Evolutionary conservation across 805 yeast species (phyloP).

Genomic region (Ogataea nakhonphanomensis): DNA sequence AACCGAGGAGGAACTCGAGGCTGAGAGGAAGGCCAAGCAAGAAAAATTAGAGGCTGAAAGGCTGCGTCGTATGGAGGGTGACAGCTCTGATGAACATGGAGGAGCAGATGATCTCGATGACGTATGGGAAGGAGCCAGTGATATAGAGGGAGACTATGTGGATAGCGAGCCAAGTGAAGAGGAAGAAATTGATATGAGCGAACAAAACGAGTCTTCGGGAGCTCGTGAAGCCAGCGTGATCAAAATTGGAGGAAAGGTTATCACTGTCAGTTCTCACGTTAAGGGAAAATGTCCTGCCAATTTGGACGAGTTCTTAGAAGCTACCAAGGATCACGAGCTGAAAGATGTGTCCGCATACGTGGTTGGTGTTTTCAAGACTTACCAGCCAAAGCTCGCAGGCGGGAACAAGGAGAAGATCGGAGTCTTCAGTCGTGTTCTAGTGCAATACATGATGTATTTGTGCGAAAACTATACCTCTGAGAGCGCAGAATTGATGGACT

Average conservation of each 20-base stretch:
- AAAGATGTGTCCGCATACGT: conserved; percentile 46
- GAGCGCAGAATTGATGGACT: conserved; percentile 32
- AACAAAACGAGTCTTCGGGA: conserved; percentile 9
- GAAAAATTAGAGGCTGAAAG: conserved; percentile 66
- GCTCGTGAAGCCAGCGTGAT: conserved; percentile 21
- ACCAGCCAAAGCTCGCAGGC: conserved; percentile 73
- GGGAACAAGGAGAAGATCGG: conserved; percentile 80
- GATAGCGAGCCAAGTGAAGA: conserved; percentile 29
- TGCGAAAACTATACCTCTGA: conserved; percentile 33
- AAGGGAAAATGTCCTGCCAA: conserved; percentile 45
- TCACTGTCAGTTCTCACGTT: conserved; percentile 18
- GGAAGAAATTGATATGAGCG: conserved; percentile 29
- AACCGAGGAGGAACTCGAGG: conserved; percentile 65
- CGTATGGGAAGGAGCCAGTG: conserved; percentile 61
- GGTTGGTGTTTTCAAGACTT: conserved; percentile 51
- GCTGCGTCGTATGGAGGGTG: conserved; percentile 70
- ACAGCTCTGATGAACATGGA: conserved; percentile 38
- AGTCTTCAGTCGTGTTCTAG: conserved; percentile 55
- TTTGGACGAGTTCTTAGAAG: conserved; percentile 40
- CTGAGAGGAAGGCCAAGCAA: conserved; percentile 58
- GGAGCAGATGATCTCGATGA: conserved; percentile 66
- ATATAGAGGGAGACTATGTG: conserved; percentile 38
- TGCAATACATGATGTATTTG: conserved; percentile 57
- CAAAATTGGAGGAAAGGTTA: conserved; percentile 33
- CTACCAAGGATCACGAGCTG: conserved; percentile 34